Conservation (phyloP, 2,329 filamentous ascomycete species). For the Laburnicola sp. region DNA sequence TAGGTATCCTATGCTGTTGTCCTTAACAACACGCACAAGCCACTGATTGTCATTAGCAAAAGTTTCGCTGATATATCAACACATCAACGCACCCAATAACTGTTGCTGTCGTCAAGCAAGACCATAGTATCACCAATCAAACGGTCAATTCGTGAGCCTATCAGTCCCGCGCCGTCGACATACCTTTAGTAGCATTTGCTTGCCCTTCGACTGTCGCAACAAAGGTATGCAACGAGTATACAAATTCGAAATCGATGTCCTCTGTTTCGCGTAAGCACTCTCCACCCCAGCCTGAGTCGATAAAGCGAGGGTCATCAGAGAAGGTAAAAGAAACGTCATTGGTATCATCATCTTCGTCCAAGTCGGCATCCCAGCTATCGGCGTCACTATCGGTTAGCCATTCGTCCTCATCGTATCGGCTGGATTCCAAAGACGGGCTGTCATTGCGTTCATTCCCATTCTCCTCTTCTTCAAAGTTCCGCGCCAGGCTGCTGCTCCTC, state of each 20-base stretch:
- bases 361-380: slow-evolving; percentile 41
- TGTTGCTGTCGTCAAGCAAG: slow-evolving; percentile 95
- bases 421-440: background rate
- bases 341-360: slow-evolving; percentile 55
- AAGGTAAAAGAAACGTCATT: slow-evolving; percentile 56
- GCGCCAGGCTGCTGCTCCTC: background rate
- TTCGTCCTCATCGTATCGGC: slow-evolving; percentile 20
- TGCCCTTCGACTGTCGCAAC: slow-evolving; percentile 97
- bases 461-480: slow-evolving; percentile 16
- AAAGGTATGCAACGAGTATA: slow-evolving; percentile 97
- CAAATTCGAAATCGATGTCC: slow-evolving; percentile 99
- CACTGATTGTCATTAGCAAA: slow-evolving; percentile 56
- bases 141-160: too few species aligned
- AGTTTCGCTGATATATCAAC: background rate
- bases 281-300: slow-evolving; percentile 73
- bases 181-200: slow-evolving; percentile 89
- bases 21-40: slow-evolving; percentile 95
- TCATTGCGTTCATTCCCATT: background rate
- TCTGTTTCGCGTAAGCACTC: slow-evolving; percentile 92
- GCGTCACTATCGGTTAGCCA: slow-evolving; percentile 47
- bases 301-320: slow-evolving; percentile 62
- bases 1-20: slow-evolving; percentile 98
- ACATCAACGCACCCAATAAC: slow-evolving; percentile 66
- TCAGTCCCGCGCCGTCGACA: background rate
- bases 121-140: slow-evolving; percentile 84